Base-by-base conservation (phyloP, 768 basidiomycete genomes). In the Podaxis carcinomalis region DNA sequence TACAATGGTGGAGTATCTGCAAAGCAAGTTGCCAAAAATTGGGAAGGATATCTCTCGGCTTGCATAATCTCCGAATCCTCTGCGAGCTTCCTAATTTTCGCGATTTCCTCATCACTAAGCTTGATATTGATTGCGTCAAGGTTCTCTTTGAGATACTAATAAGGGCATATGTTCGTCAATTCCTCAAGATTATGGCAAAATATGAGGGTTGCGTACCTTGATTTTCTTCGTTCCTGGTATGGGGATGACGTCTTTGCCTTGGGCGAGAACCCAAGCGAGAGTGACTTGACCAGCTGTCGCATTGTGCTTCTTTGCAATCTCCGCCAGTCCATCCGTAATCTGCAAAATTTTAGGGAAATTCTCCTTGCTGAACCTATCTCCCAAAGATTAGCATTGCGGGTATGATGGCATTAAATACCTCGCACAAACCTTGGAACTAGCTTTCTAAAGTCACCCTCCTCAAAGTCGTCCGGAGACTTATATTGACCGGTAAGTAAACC, bases 261-360 rank as follows among this genome's bases (percentile, higher is more conserved):
- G 79, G 0, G 76, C 76, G 16, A 83, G 75, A 2, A 83, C 62
- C 80, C 78, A 83, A 1, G 80, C 82, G n/a, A 85, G 73, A 1
- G 76, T 65, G 32, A 82, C 70, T 66, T 84, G 83, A 3, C 78
- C 77, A 2, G 77, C 67, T 6, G 81, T 79, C 2, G 75, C 78
- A 40, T 72, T 63, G 60, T 80, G 70, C 53, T 74, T 77, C 46
- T 66, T 66, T 10, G 76, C 79, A 28, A 81, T 70, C 13, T 64
- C 64, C 53, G 73, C 68, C 21, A 82, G 65, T 11, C 69, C 70
- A 14, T 80, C 75, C 9, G 71, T 78, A n/a, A 83, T 56, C 23
- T 75, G 69, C n/a, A 79, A 65, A 39, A 80, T 74, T 21, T 78
- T 80, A 3, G 79, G 80, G 67, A 81, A 81, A 69, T 80, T 80